Base-by-base conservation (phyloP, 768 basidiomycete species). In the Mycena galopus region DNA sequence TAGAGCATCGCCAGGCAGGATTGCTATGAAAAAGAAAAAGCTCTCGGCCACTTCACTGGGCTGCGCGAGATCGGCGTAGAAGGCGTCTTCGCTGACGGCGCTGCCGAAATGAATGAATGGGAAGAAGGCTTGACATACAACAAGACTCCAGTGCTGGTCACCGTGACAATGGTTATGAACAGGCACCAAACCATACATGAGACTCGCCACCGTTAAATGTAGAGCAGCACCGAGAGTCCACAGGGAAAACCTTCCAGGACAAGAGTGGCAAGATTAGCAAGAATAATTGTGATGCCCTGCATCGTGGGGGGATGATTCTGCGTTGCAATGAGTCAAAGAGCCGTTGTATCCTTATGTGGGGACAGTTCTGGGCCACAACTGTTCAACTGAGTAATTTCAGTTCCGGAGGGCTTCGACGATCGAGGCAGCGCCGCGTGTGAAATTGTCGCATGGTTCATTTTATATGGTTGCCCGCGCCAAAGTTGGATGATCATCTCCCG, bases 141-240 rank as follows among this genome's bases (percentile, higher is more conserved):
- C 56, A 21, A 68, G 21, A n/a, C n/a, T 57, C 71, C 71, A 75
- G 35, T 75, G 74, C 74, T 75, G n/a, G n/a, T 56, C 39, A 9
- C n/a, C 25, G 23, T 9, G 7, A 8, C 3, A n/a, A n/a, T n/a
- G n/a, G 47, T 33, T 29, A 17, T 35, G 12, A 29, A 50, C 6
- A 37, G 30, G 7, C 23, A 25, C 23, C 27, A 12, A 55, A n/a
- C 19, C 8, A 16, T 2, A 23, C 12, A 7, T 30, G 23, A 19
- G 1, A 58, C 69, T 27, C 19, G 51, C 69, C 17, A 29, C 47
- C 21, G 69, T 70, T 29, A 65, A 27, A 58, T 47, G 47, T 61
- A 62, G 53, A 74, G 73, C 23, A 74, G 33, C 16, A 68, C 23
- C 17, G 72, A 47, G 7, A 72, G 53, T 59, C 73, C 73, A 32